A percentile compares a stretch with the other conserved stretches of the same genome.
These are phyloP conservation scores for Penicillium canariense DNA, from an alignment of 495 filamentous ascomycete species.

Conservation along the genomic window DNA sequence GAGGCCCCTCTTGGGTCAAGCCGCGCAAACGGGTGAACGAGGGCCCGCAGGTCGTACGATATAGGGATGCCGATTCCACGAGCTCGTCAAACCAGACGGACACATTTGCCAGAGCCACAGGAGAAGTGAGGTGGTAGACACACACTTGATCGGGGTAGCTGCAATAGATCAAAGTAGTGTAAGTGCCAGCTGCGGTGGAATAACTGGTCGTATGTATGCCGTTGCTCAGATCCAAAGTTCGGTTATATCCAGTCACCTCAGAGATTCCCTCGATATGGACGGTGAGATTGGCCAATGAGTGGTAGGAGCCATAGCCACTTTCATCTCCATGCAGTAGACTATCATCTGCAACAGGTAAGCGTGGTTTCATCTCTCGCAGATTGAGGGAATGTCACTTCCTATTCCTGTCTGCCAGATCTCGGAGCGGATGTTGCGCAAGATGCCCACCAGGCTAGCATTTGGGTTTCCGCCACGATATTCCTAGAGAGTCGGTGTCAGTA, in stretches of 20 bases:
- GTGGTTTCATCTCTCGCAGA: too few species aligned
- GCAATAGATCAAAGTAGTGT: constrained; percentile 29
- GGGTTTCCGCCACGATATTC: constrained; percentile 4
- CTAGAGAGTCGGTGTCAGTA: neutral
- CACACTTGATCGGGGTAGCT: constrained; percentile 50
- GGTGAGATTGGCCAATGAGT: constrained; percentile 45
- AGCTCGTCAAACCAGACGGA: constrained; percentile 31
- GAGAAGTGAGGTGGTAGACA: constrained; percentile 39
- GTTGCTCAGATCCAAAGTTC: constrained; percentile 41
- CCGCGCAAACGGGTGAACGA: constrained; percentile 26
- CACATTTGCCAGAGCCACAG: constrained; percentile 32
- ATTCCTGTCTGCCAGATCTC: constrained; percentile 2
- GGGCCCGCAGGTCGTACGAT: constrained; percentile 29
- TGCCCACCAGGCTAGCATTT: constrained; percentile 2
- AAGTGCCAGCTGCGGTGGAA: neutral
- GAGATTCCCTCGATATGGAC: constrained; percentile 30
- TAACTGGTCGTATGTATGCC: constrained; percentile 33
- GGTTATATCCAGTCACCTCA: constrained; percentile 31
- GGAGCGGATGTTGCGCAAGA: neutral
- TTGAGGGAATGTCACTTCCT: neutral
- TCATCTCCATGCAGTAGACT: neutral
- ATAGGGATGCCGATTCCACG: constrained; percentile 12
- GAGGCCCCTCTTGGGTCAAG: constrained; percentile 26
- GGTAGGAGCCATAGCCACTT: constrained; percentile 41
- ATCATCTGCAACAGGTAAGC: neutral